Conservation (phyloP, 2,329 filamentous ascomycete genomes). For the Rhytidhysteron rufulum region DNA sequence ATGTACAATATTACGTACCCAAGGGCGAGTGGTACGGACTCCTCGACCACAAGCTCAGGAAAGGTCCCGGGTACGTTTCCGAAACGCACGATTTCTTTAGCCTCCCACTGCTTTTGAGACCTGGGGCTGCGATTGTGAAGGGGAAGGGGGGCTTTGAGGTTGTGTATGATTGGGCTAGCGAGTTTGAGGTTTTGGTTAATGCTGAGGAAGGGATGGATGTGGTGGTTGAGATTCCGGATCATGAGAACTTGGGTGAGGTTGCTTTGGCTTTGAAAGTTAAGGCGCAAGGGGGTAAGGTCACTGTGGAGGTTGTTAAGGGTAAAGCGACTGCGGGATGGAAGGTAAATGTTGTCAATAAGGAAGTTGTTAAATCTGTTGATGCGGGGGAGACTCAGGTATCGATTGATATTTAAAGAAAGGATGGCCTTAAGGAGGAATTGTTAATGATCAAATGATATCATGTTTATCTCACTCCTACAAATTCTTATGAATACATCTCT, state of each 20-base stretch:
- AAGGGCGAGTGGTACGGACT: conserved; percentile 12
- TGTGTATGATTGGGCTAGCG: conserved; percentile 8
- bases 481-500: no score
- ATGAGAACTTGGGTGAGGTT: conserved; percentile 4
- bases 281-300: background rate
- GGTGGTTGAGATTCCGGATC: conserved; percentile 6
- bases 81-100: conserved; percentile 9
- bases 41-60: conserved; percentile 8
- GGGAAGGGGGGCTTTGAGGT: conserved; percentile 8
- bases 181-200: conserved; percentile 8
- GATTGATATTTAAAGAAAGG: no score
- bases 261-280: conserved; percentile 3
- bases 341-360: conserved; percentile 3
- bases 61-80: conserved; percentile 10
- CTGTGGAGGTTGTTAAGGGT: conserved; percentile 5
- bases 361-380: no score
- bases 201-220: conserved; percentile 8
- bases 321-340: background rate
- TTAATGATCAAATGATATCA: no score
- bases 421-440: no score
- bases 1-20: conserved; percentile 31
- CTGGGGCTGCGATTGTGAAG: conserved; percentile 7
- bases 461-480: no score
- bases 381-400: no score
- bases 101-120: conserved; percentile 8